Base-by-base conservation (phyloP, 345 rosid species). In the Pistacia integerrima region DNA sequence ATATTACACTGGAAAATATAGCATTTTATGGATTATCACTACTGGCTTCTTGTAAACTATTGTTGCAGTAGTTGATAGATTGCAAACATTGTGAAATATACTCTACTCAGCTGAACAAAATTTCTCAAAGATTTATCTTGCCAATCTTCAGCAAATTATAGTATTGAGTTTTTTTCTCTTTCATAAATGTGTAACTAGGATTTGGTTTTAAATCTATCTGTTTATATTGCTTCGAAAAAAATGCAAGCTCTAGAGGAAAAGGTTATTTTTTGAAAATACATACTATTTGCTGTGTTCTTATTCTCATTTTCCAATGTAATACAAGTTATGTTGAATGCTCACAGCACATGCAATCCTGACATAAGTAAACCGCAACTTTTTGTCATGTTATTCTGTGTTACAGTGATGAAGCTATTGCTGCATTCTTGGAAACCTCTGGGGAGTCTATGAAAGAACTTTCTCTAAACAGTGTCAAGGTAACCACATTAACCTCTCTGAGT, bases 331-430 rank as follows among this genome's bases (percentile, higher is more conserved):
- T 75, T 62, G 36, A 8, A 71, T 78, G 61, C 70, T 69, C 13
- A 20, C 9, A 51, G 36, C 62, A 56, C 17, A 38, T 54, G 33
- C 11, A 3, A 10, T 59, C 41, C 25, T 74, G 41, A 20, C 59
- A 64, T 51, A 25, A 7, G 11, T 52, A 57, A 25, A 49, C 18
- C 33, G 25, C 60, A 33, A 16, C 52, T 16, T 11, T 55, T 65
- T 69, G 4, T 35, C 79, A n/a, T 35, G 65, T 2, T 33, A 44
- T 52, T 61, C 46, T 65, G 64, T 48, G 36, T 70, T 70, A 44
- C 83, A 93, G 98, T 79, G 98, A 96, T 83, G 98, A 96, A 85
- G 98, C 91, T 74, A 77, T 92, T 61, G 98, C 97, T 84, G 97
- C 99, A 74, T 96, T 88, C 81, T 51, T 96, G 81, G 98, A 93